Evolutionary conservation across 2,329 filamentous ascomycete species (phyloP).

Genomic region (Apiospora pterosperma): DNA sequence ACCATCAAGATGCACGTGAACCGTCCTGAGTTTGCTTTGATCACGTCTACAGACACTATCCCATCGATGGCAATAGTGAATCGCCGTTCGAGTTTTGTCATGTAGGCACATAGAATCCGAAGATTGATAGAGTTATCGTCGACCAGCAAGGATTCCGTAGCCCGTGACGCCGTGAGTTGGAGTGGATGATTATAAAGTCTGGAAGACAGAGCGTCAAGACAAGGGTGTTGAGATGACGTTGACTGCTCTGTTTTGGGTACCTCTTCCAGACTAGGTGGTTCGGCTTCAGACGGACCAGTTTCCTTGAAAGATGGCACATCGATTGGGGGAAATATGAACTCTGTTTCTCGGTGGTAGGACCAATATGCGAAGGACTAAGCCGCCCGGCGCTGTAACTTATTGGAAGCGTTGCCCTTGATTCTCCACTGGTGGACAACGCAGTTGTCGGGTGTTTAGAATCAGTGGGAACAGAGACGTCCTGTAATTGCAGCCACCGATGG

Average conservation of each 20-base stretch:
- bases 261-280: background rate
- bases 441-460: background rate
- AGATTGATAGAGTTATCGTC: constrained; percentile 40
- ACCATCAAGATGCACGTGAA: constrained; percentile 23
- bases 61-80: constrained; percentile 32
- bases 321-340: background rate
- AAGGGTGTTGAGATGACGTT: background rate
- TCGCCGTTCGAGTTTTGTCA: constrained; percentile 26
- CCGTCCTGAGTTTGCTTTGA: constrained; percentile 15
- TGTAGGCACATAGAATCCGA: constrained; percentile 25
- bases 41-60: constrained; percentile 33
- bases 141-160: constrained; percentile 29
- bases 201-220: no score
- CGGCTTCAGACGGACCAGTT: background rate
- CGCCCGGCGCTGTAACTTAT: background rate
- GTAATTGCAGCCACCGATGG: background rate
- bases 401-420: background rate
- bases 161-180: background rate
- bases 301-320: background rate
- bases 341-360: background rate
- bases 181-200: background rate
- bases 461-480: background rate
- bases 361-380: no score
- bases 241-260: background rate
- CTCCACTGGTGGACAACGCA: background rate